These are phyloP conservation scores for Xylaria hypoxylon DNA, from an alignment of 2,329 filamentous ascomycete species.

Conservation along the genomic window DNA sequence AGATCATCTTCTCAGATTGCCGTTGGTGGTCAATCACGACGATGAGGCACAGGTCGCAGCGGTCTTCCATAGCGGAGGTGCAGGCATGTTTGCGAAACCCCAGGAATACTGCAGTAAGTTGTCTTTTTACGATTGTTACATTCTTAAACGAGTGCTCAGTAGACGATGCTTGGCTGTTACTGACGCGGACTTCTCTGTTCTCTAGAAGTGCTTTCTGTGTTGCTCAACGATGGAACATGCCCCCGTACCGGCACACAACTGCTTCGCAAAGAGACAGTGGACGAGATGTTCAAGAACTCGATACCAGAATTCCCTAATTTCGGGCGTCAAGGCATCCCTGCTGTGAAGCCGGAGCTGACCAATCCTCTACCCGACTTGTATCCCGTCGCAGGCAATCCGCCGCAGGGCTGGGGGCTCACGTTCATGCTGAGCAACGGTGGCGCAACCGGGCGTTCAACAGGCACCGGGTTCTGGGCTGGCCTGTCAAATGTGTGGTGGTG, in stretches of 20 bases:
- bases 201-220: constrained; percentile 67
- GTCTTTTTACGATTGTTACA: background rate
- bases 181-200: background rate
- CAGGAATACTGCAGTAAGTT: constrained; percentile 69
- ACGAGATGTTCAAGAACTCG: constrained; percentile 74
- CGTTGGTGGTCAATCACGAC: constrained; percentile 55
- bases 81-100: constrained; percentile 69
- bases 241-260: constrained; percentile 67
- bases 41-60: constrained; percentile 56
- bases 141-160: background rate
- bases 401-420: constrained; percentile 73
- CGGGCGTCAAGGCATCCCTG: constrained; percentile 57
- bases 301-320: constrained; percentile 67
- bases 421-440: constrained; percentile 64
- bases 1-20: constrained; percentile 63
- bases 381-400: constrained; percentile 56
- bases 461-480: constrained; percentile 69
- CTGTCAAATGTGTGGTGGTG: constrained; percentile 72
- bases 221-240: constrained; percentile 73
- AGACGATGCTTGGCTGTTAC: background rate
- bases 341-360: constrained; percentile 61
- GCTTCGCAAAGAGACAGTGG: constrained; percentile 67
- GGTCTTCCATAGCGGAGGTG: constrained; percentile 70
- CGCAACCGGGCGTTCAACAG: constrained; percentile 62
- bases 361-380: constrained; percentile 64